Conservation (phyloP, 495 filamentous ascomycete genomes). For the Trichoderma asperelloides region DNA sequence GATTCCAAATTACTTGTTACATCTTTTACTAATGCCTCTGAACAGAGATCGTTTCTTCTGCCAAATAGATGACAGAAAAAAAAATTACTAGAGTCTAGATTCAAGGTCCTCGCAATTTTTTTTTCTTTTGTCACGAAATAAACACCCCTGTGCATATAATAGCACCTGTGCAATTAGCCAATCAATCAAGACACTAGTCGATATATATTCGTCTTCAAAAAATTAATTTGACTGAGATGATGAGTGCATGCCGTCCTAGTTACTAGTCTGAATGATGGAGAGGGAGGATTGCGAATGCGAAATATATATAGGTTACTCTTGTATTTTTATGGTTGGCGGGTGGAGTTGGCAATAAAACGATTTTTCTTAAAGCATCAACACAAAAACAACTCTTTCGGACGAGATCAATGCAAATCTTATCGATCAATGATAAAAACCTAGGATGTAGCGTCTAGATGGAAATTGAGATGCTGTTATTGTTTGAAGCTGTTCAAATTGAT, state of each 20-base stretch:
- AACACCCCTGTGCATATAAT: conserved; percentile 24
- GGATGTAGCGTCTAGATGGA: not conserved
- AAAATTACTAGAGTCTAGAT: conserved; percentile 28
- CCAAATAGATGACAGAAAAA: conserved; percentile 32
- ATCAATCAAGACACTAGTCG: conserved; percentile 12
- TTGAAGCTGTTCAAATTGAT: not conserved
- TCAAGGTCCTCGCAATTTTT: conserved; percentile 14
- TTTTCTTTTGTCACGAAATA: conserved; percentile 28
- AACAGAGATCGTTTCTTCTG: conserved; percentile 41
- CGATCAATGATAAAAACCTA: no score
- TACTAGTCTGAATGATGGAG: not conserved
- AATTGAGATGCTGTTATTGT: not conserved
- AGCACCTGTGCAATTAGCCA: conserved; percentile 30
- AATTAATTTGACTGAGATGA: not conserved
- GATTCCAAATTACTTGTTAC: not conserved
- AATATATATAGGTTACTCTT: not conserved
- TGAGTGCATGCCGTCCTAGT: not conserved
- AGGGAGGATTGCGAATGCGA: not conserved
- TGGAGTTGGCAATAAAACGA: not conserved
- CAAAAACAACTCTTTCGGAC: not conserved
- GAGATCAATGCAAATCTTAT: no score
- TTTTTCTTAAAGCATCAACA: not conserved
- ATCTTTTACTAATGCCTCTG: conserved; percentile 9
- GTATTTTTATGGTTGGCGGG: not conserved
- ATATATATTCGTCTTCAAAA: not conserved